These are phyloP conservation scores for Ophiobolus disseminans DNA, from an alignment of 2,329 filamentous ascomycete genomes.

Conservation along the genomic window DNA sequence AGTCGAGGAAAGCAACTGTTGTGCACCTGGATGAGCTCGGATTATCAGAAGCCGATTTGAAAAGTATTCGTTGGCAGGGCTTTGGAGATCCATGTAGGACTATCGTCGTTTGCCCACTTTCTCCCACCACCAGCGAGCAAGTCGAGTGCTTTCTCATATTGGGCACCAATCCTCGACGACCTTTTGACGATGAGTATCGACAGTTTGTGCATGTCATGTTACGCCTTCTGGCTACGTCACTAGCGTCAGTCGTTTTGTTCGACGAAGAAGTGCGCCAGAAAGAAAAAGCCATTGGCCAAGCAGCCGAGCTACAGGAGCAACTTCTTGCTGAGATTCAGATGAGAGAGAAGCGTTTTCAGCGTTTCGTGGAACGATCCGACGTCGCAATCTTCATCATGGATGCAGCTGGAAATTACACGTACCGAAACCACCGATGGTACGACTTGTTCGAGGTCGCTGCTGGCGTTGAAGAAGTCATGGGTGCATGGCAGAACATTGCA, in stretches of 20 bases:
- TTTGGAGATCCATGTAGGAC: conserved; percentile 46
- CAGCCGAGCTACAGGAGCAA: conserved; percentile 45
- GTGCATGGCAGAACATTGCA: conserved; percentile 30
- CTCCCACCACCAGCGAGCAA: conserved; percentile 42
- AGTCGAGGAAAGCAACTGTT: conserved; percentile 34
- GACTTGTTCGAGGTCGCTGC: conserved; percentile 39
- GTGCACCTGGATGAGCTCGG: conserved; percentile 40
- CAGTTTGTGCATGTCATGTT: conserved; percentile 46
- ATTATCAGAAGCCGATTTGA: conserved; percentile 31
- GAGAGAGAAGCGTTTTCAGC: conserved; percentile 44
- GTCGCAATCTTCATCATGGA: conserved; percentile 52
- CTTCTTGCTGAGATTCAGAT: conserved; percentile 45
- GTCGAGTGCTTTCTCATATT: conserved; percentile 50
- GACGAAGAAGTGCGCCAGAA: conserved; percentile 48
- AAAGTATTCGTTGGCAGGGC: conserved; percentile 40
- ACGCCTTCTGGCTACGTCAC: conserved; percentile 48
- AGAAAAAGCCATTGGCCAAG: conserved; percentile 41
- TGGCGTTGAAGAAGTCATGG: conserved; percentile 21
- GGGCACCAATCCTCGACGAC: conserved; percentile 49
- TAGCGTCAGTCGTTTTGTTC: conserved; percentile 50
- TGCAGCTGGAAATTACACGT: conserved; percentile 43
- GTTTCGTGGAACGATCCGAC: conserved; percentile 50
- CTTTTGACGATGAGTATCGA: conserved; percentile 50
- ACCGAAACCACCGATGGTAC: conserved; percentile 52
- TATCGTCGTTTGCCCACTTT: conserved; percentile 47